phyloP scores from a whole-genome alignment of 116 monocot species.

The Phalaenopsis hybrid region DNA sequence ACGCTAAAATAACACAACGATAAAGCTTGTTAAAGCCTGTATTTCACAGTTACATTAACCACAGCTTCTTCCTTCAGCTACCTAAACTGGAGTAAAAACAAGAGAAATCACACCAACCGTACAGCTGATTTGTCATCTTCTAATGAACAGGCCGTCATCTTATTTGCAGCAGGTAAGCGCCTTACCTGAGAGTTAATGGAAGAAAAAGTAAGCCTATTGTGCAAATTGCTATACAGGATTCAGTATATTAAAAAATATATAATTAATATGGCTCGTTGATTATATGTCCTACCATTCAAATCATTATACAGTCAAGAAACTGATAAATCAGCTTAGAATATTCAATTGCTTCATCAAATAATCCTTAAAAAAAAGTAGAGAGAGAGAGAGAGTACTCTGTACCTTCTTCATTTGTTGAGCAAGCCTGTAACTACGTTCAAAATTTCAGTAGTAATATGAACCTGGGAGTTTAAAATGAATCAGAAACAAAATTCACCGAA shows the following conservation, averaged over 20 bases:
- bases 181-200: not conserved
- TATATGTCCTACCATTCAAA: too few relatives aligned
- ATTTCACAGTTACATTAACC: too few relatives aligned
- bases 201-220: not conserved
- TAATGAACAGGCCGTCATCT: not conserved
- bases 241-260: too few relatives aligned
- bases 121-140: not conserved
- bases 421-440: not conserved
- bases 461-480: conserved; percentile 7
- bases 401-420: not conserved
- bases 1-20: too few relatives aligned
- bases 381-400: not conserved
- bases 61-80: too few relatives aligned
- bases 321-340: not conserved
- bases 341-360: too few relatives aligned
- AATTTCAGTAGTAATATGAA: conserved; percentile 20
- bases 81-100: too few relatives aligned
- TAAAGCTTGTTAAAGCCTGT: too few relatives aligned
- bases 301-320: not conserved
- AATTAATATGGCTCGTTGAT: too few relatives aligned
- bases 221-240: not conserved
- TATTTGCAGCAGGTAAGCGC: not conserved
- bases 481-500: not conserved
- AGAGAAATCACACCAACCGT: not conserved
- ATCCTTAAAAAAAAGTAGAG: too few relatives aligned